Percentiles rank a stretch among this genome's conserved stretches.
Conservation (phyloP, 1,139 yeast genomes). For the Debaryomyces sp. region DNA sequence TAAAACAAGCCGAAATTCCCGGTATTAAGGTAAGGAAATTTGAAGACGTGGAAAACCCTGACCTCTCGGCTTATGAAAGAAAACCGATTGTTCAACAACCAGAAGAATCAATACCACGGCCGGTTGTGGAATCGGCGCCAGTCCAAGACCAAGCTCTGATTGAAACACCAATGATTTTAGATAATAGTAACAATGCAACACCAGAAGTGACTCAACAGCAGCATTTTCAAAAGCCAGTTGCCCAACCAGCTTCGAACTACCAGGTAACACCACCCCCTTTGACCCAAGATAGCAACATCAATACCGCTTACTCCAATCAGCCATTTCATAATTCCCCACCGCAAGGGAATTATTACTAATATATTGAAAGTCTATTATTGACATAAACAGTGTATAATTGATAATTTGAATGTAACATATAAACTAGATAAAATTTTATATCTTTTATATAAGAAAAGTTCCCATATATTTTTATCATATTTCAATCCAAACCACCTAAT, state of each 20-base stretch:
- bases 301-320: not conserved
- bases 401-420: not conserved
- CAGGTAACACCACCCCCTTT: not conserved
- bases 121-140: not conserved
- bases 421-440: not conserved
- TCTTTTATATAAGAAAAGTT: not conserved
- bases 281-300: not conserved
- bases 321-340: not conserved
- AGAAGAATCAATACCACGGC: not conserved
- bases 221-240: not conserved
- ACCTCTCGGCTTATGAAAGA: slow-evolving; percentile 13
- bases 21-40: slow-evolving; percentile 19
- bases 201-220: not conserved
- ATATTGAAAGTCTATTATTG: not conserved
- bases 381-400: not conserved
- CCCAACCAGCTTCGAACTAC: not conserved
- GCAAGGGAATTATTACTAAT: not conserved
- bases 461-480: not conserved
- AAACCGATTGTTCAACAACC: not conserved
- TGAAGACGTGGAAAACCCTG: slow-evolving; percentile 31
- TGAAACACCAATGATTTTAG: not conserved
- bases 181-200: not conserved
- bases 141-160: not conserved
- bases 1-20: slow-evolving; percentile 3
- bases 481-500: slow-evolving; percentile 19